Evolutionary conservation across 306 rosid species (phyloP), one percentile per base, ranked within the genome.

Genomic region (Lathyrus tuberosus): DNA sequence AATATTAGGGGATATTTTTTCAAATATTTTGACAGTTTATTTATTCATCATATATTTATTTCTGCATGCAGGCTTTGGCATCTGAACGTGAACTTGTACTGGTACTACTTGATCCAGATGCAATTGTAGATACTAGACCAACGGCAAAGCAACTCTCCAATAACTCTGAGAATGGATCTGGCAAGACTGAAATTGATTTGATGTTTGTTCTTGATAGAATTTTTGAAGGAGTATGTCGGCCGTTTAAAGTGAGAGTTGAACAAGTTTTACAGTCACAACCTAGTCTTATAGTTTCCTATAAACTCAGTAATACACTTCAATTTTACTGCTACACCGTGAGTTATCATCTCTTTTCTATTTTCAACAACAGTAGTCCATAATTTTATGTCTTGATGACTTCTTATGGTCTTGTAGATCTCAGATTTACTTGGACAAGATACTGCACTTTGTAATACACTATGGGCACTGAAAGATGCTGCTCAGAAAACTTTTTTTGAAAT

Each of bases 201-300:
- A 94, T 74, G 40, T 91, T 90, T 88, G 96, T 94, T 83, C 83
- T 94, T 67, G 99, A 94, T 84, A 94, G 99, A 77, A 91, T 94
- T 75, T 94, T 94, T 71, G 97, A 94, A 82, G 97, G 99, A 70
- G 99, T 94, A 80, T 94, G 99, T 79, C 84, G 99, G 77, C 99
- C 99, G 5, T 94, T 94, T 80, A 94, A 94, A 91, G 86, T 88
- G 77, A 87, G 99, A 76, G 97, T 94, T 75, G 99, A 94, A 75
- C 99, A 94, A 88, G 99, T 88, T 79, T 84, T 94, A 60, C 99
- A 94, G 76, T 88, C 97, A 46, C 99, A 88, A 57, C 96, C 99
- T 49, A 88, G 90, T 83, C 90, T 94, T 33, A 91, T 90, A 65
- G 81, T 88, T 70, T 91, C 96, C 10, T 94, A 89, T 70, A 94